phyloP scores from a whole-genome alignment of 495 filamentous ascomycete genomes.

The Pyrenula massariospora region DNA sequence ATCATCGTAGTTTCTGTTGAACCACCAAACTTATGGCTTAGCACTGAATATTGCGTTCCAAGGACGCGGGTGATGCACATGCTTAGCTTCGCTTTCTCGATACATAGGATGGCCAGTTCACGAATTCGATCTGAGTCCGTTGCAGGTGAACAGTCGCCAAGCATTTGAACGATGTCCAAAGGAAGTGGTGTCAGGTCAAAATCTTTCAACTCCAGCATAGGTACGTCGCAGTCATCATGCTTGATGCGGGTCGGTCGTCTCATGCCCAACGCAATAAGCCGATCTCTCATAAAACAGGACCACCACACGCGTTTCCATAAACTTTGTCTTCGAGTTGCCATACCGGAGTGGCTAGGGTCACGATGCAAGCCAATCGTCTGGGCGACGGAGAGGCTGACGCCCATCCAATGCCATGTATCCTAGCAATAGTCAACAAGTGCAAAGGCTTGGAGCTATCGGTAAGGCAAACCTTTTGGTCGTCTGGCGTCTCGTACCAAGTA shows the following conservation, averaged over 20 bases:
- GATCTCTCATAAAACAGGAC: slow-evolving; percentile 86
- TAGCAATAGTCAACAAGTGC: neutral
- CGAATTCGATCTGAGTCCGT: slow-evolving; percentile 54
- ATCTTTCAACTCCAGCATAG: slow-evolving; percentile 72
- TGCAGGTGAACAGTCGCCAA: slow-evolving; percentile 52
- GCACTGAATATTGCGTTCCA: slow-evolving; percentile 76
- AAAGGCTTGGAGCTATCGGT: neutral
- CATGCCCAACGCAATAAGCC: slow-evolving; percentile 81
- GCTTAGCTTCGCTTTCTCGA: slow-evolving; percentile 84
- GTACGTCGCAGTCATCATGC: slow-evolving; percentile 79
- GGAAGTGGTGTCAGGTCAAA: slow-evolving; percentile 65
- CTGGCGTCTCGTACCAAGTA: slow-evolving; percentile 83
- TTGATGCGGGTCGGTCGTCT: slow-evolving; percentile 80
- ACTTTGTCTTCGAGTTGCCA: slow-evolving; percentile 56
- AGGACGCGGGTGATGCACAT: slow-evolving; percentile 75
- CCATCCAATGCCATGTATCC: slow-evolving; percentile 80
- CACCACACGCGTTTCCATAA: slow-evolving; percentile 92
- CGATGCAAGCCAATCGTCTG: slow-evolving; percentile 78
- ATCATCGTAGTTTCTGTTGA: slow-evolving; percentile 76
- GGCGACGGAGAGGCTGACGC: slow-evolving; percentile 68
- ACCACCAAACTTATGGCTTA: slow-evolving; percentile 67
- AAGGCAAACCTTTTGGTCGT: slow-evolving; percentile 63
- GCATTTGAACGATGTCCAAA: slow-evolving; percentile 51
- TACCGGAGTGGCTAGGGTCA: slow-evolving; percentile 59
- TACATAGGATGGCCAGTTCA: slow-evolving; percentile 73